Percentiles rank a stretch among this genome's conserved stretches.
Conservation (phyloP, 75 land plant species). For the Picea sitchensis region DNA sequence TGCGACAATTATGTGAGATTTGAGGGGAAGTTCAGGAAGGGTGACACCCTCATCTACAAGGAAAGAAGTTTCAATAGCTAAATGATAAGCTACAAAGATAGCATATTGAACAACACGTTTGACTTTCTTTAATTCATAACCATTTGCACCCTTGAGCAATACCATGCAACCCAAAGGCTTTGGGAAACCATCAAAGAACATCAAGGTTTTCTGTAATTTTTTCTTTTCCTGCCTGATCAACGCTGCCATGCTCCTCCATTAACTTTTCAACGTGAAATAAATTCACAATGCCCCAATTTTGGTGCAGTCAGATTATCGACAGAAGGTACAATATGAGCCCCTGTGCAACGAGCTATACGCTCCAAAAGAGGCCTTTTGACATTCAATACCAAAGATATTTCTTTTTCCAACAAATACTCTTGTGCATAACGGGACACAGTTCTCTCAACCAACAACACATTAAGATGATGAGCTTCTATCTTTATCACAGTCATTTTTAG, state of each 20-base stretch:
- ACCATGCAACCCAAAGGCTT: no score
- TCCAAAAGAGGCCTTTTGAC: slow-evolving; percentile 77
- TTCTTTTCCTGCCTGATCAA: slow-evolving; percentile 40
- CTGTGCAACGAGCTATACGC: slow-evolving; percentile 73
- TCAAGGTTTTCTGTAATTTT: no score
- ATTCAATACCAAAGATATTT: slow-evolving; percentile 84
- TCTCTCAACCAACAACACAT: slow-evolving; percentile 82
- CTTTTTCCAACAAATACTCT: slow-evolving; percentile 60
- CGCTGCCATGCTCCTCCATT: slow-evolving; percentile 39
- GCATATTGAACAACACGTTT: no score
- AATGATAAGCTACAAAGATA: no score
- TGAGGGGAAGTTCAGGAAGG: no score
- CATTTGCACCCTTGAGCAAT: no score
- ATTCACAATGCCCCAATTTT: slow-evolving; percentile 68
- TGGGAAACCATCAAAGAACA: no score
- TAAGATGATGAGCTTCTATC: slow-evolving; percentile 71
- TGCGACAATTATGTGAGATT: no score
- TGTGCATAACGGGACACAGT: slow-evolving; percentile 75
- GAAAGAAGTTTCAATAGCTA: no score
- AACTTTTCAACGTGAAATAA: slow-evolving; percentile 60
- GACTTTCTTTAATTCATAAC: no score
- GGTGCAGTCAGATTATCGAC: slow-evolving; percentile 45
- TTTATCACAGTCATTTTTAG: slow-evolving; percentile 55
- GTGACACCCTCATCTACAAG: no score
- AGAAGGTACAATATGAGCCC: slow-evolving; percentile 53